A percentile compares a stretch with the other conserved stretches of the same genome.
These are phyloP conservation scores for Ophiocordyceps unilateralis DNA, from an alignment of 2,329 filamentous ascomycete species.

Conservation along the genomic window DNA sequence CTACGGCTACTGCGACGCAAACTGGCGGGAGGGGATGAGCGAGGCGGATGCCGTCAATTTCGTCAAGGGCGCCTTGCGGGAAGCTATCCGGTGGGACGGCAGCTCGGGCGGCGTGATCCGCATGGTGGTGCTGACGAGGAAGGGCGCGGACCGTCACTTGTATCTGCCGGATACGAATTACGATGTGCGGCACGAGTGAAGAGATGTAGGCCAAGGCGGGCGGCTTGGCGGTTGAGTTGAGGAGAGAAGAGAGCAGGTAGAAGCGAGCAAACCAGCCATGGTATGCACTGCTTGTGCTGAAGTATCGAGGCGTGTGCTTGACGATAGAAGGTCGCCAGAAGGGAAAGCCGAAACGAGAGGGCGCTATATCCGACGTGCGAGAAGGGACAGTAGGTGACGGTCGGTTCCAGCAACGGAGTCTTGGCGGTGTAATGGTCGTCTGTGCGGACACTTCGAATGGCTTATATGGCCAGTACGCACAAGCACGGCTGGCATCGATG, in stretches of 20 bases:
- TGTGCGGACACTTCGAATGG: too few species aligned
- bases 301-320: too few species aligned
- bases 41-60: slow-evolving; percentile 82
- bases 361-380: too few species aligned
- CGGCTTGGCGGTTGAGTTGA: background rate
- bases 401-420: too few species aligned
- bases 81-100: slow-evolving; percentile 99
- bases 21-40: slow-evolving; percentile 92
- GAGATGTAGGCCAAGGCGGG: slow-evolving; percentile 12
- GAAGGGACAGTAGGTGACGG: too few species aligned
- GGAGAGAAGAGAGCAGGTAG: background rate
- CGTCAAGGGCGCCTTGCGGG: slow-evolving; percentile 75
- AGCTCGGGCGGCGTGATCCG: slow-evolving; percentile 96
- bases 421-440: too few species aligned
- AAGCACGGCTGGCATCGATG: too few species aligned
- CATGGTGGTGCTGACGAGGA: slow-evolving; percentile 86
- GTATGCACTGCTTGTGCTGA: background rate
- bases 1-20: slow-evolving; percentile 92
- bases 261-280: background rate
- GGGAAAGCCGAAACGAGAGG: too few species aligned
- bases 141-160: slow-evolving; percentile 80
- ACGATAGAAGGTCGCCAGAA: too few species aligned
- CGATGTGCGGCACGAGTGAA: slow-evolving; percentile 48
- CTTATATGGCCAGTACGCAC: too few species aligned
- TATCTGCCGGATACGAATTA: slow-evolving; percentile 92